Evolutionary conservation across 345 rosid genomes (phyloP).

Genomic region (Cardiospermum halicacabum): DNA sequence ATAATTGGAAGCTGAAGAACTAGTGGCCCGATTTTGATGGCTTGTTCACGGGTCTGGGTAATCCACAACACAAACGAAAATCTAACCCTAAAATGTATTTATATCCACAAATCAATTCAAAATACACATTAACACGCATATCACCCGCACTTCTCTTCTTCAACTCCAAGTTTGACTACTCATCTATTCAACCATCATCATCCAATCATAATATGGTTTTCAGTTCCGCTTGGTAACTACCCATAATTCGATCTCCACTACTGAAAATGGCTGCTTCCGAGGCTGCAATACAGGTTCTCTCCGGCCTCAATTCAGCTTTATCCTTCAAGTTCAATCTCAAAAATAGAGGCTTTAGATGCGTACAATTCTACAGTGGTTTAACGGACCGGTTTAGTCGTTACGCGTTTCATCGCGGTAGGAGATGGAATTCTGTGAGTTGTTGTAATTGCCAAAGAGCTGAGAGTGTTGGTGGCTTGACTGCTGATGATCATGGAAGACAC

Average conservation of each 20-base stretch:
- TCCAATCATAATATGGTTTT: neutral
- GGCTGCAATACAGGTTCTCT: conserved; percentile 31
- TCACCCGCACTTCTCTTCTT: too few species aligned
- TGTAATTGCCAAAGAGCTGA: conserved; percentile 59
- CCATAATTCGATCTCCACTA: too few species aligned
- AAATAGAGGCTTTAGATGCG: conserved; percentile 16
- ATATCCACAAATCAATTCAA: too few species aligned
- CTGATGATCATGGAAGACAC: conserved; percentile 23
- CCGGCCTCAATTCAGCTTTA: conserved; percentile 25
- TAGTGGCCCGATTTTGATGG: too few species aligned
- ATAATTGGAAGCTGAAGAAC: too few species aligned
- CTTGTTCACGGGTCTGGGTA: too few species aligned
- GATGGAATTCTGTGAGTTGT: conserved; percentile 26
- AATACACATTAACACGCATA: too few species aligned
- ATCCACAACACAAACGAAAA: too few species aligned
- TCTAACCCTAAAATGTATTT: too few species aligned
- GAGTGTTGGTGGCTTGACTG: conserved; percentile 27
- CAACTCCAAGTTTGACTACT: too few species aligned
- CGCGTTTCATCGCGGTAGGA: conserved; percentile 12
- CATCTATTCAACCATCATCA: too few species aligned
- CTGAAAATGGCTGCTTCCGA: conserved; percentile 46
- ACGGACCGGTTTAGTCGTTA: conserved; percentile 8
- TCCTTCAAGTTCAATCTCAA: conserved; percentile 18
- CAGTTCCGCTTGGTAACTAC: neutral
- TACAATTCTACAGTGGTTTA: conserved; percentile 11